These are phyloP conservation scores for Monilinia polystroma DNA, from an alignment of 2,329 filamentous ascomycete genomes.

Conservation along the genomic window DNA sequence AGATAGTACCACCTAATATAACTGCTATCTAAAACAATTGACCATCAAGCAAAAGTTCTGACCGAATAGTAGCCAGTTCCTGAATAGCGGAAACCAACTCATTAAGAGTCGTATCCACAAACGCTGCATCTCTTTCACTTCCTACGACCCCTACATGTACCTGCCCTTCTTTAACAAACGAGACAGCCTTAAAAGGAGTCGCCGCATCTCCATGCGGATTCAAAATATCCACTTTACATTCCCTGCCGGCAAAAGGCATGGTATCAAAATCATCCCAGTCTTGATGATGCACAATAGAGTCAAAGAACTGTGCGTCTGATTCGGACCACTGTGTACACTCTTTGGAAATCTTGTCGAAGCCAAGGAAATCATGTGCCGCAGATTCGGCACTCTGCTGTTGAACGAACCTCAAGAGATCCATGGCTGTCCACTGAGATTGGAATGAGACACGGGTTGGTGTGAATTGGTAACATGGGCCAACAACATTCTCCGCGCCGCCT, in stretches of 20 bases:
- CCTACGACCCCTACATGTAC: slow-evolving; percentile 48
- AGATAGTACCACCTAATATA: neutral
- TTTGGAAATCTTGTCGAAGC: slow-evolving; percentile 41
- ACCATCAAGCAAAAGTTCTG: slow-evolving; percentile 26
- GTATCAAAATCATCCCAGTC: slow-evolving; percentile 44
- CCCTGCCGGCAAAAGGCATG: slow-evolving; percentile 43
- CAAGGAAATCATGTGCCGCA: slow-evolving; percentile 42
- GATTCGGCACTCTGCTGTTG: slow-evolving; percentile 40
- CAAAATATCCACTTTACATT: slow-evolving; percentile 39
- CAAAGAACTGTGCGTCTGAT: slow-evolving; percentile 37
- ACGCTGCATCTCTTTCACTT: slow-evolving; percentile 43
- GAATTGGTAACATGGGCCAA: slow-evolving; percentile 49
- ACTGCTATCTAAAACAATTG: slow-evolving; percentile 13
- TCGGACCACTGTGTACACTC: slow-evolving; percentile 41
- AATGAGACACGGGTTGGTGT: slow-evolving; percentile 47
- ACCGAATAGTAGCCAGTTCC: slow-evolving; percentile 25
- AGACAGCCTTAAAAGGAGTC: slow-evolving; percentile 48
- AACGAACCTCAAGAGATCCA: slow-evolving; percentile 40
- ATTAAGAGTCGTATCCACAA: slow-evolving; percentile 42
- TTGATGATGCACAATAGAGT: slow-evolving; percentile 44
- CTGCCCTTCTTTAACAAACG: slow-evolving; percentile 45
- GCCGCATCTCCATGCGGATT: slow-evolving; percentile 44
- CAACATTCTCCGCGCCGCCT: slow-evolving; percentile 42
- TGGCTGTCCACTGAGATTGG: slow-evolving; percentile 38
- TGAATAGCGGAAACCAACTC: slow-evolving; percentile 36